Conservation (phyloP, 345 rosid species). For the Salix udensis region DNA sequence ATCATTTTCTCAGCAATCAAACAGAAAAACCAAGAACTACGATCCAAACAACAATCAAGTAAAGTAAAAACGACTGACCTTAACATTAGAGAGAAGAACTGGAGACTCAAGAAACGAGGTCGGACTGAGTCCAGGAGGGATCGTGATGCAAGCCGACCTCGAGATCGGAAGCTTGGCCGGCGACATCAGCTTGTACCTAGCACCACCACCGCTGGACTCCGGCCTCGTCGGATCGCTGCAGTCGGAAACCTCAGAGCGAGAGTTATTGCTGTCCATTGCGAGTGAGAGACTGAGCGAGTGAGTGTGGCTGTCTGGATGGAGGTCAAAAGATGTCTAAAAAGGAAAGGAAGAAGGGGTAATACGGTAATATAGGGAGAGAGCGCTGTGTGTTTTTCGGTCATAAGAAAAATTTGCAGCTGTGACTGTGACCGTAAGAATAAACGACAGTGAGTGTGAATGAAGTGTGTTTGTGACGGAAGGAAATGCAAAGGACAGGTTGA, state of each 20-base stretch:
- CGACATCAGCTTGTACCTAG: slow-evolving; percentile 91
- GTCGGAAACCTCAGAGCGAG: slow-evolving; percentile 2
- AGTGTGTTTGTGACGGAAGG: not conserved
- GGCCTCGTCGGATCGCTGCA: not conserved
- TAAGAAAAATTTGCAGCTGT: not conserved
- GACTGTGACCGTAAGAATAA: not conserved
- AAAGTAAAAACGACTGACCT: slow-evolving; percentile 40
- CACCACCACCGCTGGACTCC: slow-evolving; percentile 20
- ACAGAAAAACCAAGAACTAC: not conserved
- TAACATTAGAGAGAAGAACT: slow-evolving; percentile 79
- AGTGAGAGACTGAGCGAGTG: not conserved
- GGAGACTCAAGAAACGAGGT: slow-evolving; percentile 95
- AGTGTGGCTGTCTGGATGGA: not conserved
- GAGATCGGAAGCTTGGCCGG: slow-evolving; percentile 99
- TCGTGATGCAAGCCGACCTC: slow-evolving; percentile 61
- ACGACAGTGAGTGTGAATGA: not conserved
- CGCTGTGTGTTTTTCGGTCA: not conserved
- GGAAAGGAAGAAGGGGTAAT: slow-evolving; percentile 6
- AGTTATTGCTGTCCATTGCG: slow-evolving; percentile 10
- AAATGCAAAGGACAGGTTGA: slow-evolving; percentile 8
- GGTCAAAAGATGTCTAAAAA: slow-evolving; percentile 8
- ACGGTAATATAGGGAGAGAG: not conserved
- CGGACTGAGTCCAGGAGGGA: slow-evolving; percentile 89
- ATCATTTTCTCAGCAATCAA: not conserved
- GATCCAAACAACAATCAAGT: not conserved